Evolutionary conservation across 192 early-diverging fungal species (phyloP).

Genomic region (Coemansia sp.): DNA sequence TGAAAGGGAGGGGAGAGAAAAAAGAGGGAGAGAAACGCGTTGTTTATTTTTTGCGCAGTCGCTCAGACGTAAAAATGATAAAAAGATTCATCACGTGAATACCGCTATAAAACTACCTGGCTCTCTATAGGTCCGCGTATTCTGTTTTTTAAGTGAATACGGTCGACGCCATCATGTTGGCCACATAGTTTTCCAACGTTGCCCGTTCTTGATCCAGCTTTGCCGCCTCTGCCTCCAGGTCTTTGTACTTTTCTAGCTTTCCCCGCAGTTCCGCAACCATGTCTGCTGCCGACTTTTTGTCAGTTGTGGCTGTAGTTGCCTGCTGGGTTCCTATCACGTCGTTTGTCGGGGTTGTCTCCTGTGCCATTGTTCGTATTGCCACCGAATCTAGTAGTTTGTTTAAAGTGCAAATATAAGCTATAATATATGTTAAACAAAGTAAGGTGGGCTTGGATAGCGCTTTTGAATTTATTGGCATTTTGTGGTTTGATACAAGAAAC

Average conservation of each 20-base stretch:
- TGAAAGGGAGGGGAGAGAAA: not conserved
- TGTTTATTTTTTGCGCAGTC: conserved; percentile 11
- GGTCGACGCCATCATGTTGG: conserved; percentile 48
- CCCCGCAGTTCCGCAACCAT: conserved; percentile 24
- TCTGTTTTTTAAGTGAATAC: conserved; percentile 31
- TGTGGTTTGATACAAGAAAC: no score
- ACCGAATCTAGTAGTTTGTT: no score
- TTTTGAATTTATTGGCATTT: no score
- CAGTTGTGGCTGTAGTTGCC: not conserved
- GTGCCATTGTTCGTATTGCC: not conserved
- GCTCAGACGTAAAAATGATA: conserved; percentile 1
- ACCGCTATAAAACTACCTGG: no score
- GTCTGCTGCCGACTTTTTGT: not conserved
- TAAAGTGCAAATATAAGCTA: no score
- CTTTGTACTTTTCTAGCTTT: conserved; percentile 28
- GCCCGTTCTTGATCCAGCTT: conserved; percentile 39
- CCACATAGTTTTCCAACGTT: conserved; percentile 50
- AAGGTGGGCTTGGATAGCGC: no score
- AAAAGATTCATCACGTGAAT: not conserved
- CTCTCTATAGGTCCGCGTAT: no score
- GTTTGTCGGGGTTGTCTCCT: not conserved
- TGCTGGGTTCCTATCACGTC: not conserved
- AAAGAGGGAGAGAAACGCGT: not conserved
- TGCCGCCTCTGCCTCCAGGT: conserved; percentile 25
- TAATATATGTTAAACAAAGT: no score